phyloP scores from a whole-genome alignment of 768 basidiomycete genomes.

The Tulasnella calospora region DNA sequence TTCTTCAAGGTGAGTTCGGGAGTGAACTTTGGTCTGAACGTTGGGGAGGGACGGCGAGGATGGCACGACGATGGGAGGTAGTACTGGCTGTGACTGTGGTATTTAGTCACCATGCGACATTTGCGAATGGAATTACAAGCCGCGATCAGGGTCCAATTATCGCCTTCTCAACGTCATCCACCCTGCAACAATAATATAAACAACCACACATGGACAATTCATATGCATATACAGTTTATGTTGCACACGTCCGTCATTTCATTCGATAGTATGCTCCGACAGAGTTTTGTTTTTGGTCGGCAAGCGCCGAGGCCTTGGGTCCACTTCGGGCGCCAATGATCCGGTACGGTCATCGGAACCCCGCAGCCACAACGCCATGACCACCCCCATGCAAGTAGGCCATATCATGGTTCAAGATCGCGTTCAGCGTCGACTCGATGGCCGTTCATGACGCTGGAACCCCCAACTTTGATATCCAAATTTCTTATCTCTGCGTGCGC shows the following conservation, averaged over 20 bases:
- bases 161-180: constrained; percentile 6
- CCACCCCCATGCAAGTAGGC: background rate
- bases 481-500: background rate
- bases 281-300: background rate
- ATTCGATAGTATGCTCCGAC: background rate
- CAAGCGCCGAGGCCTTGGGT: constrained; percentile 1
- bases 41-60: background rate
- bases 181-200: background rate
- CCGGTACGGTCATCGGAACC: constrained; percentile 5
- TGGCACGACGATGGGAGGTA: background rate
- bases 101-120: background rate
- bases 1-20: background rate
- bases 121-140: constrained; percentile 3
- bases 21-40: background rate
- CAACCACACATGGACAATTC: background rate
- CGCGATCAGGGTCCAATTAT: constrained; percentile 9
- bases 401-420: background rate
- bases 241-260: background rate
- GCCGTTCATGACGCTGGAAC: background rate
- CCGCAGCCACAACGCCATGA: background rate
- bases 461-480: background rate
- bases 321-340: background rate
- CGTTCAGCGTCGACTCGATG: background rate
- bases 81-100: background rate
- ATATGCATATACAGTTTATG: background rate